A percentile compares a stretch with the other conserved stretches of the same genome.
phyloP scores from a whole-genome alignment of 306 rosid species.

The Pueraria montana region DNA sequence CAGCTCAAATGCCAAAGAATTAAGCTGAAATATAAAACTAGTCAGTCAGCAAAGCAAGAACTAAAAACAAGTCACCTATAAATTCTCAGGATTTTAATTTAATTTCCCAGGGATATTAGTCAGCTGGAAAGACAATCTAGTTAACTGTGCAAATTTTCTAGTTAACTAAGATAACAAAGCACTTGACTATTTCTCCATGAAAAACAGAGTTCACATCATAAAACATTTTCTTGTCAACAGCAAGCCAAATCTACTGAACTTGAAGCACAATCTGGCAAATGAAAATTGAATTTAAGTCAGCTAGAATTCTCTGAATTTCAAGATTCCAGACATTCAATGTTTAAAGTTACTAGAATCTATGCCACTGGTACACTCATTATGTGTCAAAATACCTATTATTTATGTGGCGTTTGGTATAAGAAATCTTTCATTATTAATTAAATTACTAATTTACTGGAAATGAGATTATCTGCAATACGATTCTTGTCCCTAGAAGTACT shows the following conservation, averaged over 20 bases:
- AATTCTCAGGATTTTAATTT: slow-evolving; percentile 18
- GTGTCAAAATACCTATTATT: neutral
- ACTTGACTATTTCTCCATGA: neutral
- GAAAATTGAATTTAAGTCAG: neutral
- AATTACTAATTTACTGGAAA: neutral
- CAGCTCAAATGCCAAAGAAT: slow-evolving; percentile 6
- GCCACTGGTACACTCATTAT: neutral
- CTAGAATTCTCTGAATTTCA: neutral
- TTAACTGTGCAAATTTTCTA: neutral
- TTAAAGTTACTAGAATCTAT: neutral
- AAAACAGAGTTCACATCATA: neutral
- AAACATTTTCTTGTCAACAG: slow-evolving; percentile 31
- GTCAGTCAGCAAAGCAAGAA: neutral
- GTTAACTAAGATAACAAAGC: neutral
- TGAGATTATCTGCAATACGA: neutral
- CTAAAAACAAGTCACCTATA: neutral
- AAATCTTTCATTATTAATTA: neutral
- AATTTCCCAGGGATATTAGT: slow-evolving; percentile 1
- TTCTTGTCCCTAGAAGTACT: neutral
- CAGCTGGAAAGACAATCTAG: slow-evolving; percentile 5
- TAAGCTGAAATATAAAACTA: slow-evolving; percentile 20
- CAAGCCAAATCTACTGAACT: slow-evolving; percentile 1
- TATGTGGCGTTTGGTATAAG: neutral
- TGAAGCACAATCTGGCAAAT: neutral
- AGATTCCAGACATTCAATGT: neutral